Percentiles rank a stretch among this genome's conserved stretches.
Conservation (phyloP, 139 green algal species). For the Deuterostichococcus epilithicus region DNA sequence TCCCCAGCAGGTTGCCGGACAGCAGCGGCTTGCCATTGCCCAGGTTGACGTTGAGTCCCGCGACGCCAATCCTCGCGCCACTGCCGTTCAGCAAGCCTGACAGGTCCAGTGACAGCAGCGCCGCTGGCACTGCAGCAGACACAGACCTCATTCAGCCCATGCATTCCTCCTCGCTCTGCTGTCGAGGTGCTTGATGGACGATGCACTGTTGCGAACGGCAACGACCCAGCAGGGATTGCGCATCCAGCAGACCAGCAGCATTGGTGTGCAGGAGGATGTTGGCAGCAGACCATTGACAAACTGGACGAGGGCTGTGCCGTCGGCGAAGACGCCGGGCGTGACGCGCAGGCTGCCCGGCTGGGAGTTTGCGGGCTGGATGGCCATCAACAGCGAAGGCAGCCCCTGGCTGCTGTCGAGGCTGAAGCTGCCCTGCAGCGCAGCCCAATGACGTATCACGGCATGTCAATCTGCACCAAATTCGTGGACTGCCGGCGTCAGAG, state of each 20-base stretch:
- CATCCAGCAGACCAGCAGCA: too few species aligned
- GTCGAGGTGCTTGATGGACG: too few species aligned
- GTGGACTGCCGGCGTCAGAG: too few species aligned
- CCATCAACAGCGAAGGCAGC: not conserved
- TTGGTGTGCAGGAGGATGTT: too few species aligned
- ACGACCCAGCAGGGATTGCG: too few species aligned
- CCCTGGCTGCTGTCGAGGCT: not conserved
- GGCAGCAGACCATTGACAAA: not conserved
- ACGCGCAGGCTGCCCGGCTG: not conserved
- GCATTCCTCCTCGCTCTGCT: too few species aligned
- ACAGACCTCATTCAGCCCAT: too few species aligned
- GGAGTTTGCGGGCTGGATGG: not conserved
- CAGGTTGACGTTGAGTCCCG: not conserved
- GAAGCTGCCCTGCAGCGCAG: not conserved
- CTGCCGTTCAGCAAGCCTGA: not conserved
- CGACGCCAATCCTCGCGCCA: not conserved
- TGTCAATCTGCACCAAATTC: too few species aligned
- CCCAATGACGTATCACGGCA: too few species aligned
- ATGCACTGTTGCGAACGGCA: too few species aligned
- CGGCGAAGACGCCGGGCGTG: not conserved
- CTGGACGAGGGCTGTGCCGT: not conserved
- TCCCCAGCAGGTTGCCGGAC: not conserved
- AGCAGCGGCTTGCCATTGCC: not conserved
- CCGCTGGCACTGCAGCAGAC: not conserved
- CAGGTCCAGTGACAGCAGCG: not conserved